Base-by-base conservation (phyloP, 352 stramenopile species). In the Globisporangium apiculatum region DNA sequence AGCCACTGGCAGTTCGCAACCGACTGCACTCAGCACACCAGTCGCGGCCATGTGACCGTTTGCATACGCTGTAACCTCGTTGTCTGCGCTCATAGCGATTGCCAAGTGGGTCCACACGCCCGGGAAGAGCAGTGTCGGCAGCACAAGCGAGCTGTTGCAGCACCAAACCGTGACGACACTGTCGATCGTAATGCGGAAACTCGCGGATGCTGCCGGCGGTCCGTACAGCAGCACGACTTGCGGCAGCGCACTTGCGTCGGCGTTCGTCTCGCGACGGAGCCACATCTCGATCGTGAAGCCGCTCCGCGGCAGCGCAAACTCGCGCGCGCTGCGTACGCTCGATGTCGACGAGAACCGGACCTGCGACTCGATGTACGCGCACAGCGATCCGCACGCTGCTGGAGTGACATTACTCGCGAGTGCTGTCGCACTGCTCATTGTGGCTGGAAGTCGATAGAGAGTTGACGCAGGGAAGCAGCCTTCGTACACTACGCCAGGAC, bases 221-320 rank as follows among this genome's bases (percentile, higher is more conserved):
- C 72, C 72, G 38, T 72, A 79, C 7, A 74, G 10, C 37, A 81
- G 58, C 17, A 84, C 15, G 1, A 81, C 45, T 36, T 75, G 72
- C 43, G 59, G 37, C 18, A 48, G 14, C 1, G 36, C 24, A 24
- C 7, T 60, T n/a, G 11, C 42, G 5, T 5, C 47, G 24, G 36
- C 57, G 35, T 17, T 57, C 38, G 36, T 50, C 14, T 67, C 66
- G 18, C 64, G 40, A 59, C 53, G 60, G n/a, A 69, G 58, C 73
- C 72, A 85, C 4, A 83, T 71, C 49, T 84, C 76, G 7, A 85
- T 37, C 11, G 74, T 75, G 51, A 77, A 59, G 8, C 54, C 64
- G 0, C 53, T 50, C 0, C 40, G 15, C 15, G 65, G 55, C 1
- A 84, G 43, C 15, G 37, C 24, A 35, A 86, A 53, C 46, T 48